Base-by-base conservation (phyloP, 2,329 filamentous ascomycete species). In the Fusarium tjaetaba region DNA sequence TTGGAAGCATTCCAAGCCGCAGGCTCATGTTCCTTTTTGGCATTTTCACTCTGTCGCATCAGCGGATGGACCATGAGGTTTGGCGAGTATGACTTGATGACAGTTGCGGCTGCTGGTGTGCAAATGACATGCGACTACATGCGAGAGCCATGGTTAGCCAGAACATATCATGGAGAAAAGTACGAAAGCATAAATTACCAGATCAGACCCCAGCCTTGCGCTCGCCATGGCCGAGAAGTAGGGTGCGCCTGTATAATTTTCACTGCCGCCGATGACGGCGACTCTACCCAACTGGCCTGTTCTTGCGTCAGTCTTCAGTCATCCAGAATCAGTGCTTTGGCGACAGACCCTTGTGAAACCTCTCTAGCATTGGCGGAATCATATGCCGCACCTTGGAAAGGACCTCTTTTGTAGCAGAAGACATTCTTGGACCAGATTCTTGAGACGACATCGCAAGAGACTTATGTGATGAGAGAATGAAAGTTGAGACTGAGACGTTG, bases 221-320 rank as follows among this genome's bases (percentile, higher is more conserved):
- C 94, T 97, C 18, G 96, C 96, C 91, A 98, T 98, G 73, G 96
- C 95, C 26, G 96, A 98, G 84, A 99, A 99, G 85, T 97, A 99
- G 18, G 96, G 96, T 66, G 96, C 96, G 42, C 96, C 96, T 4
- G 96, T 98, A 82, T 98, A 99, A 83, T 98, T 96, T 81, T 96
- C 92, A 80, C 94, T 97, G 45, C 96, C 96, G 58, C 96, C 96
- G 74, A 99, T 96, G 66, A 99, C 96, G 59, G 91, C 96, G 60
- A 99, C 91, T 62, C 96, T 90, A 10, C 96, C 96, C 74, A 97
- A 88, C 83, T 98, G 96, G 68, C 96, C 96, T 97, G 77, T 53
- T 42, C 9, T 41, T 22, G n/a, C n/a, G 70, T 71, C 55, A 73
- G 46, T 63, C 26, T 26, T 18, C 41, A 61, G 43, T 53, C 51